These are phyloP conservation scores for Peronospora belbahrii DNA, from an alignment of 352 stramenopile genomes.

Conservation along the genomic window DNA sequence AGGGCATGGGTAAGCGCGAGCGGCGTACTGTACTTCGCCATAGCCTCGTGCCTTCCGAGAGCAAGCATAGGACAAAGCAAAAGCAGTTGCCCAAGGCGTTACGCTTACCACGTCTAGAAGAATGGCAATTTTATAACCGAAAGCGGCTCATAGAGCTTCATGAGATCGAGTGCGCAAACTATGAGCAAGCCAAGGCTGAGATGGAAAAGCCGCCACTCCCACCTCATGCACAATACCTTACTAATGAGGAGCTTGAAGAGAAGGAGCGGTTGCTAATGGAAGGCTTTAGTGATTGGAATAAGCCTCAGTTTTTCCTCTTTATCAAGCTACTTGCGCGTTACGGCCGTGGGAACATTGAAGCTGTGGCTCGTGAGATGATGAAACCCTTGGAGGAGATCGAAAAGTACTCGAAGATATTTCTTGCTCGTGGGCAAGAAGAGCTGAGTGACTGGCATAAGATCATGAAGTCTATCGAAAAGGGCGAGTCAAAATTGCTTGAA, in stretches of 20 bases:
- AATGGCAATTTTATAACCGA: constrained; percentile 87
- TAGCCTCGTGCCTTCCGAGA: constrained; percentile 35
- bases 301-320: constrained; percentile 82
- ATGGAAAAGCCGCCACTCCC: constrained; percentile 70
- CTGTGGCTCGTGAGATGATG: constrained; percentile 75
- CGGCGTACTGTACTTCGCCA: constrained; percentile 71
- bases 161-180: constrained; percentile 76
- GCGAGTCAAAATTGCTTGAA: constrained; percentile 80
- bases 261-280: constrained; percentile 88
- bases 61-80: constrained; percentile 53
- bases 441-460: constrained; percentile 80
- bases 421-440: constrained; percentile 59
- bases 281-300: constrained; percentile 82
- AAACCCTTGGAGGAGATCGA: constrained; percentile 73
- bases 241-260: constrained; percentile 82
- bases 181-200: constrained; percentile 66
- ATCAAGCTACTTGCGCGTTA: constrained; percentile 80
- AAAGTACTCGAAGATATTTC: constrained; percentile 60
- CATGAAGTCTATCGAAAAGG: constrained; percentile 84
- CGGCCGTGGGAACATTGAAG: constrained; percentile 62
- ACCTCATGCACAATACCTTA: constrained; percentile 71
- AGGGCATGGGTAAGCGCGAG: constrained; percentile 81
- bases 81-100: constrained; percentile 78
- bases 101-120: constrained; percentile 74
- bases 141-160: constrained; percentile 71